A percentile compares a stretch with the other conserved stretches of the same genome.
These are phyloP conservation scores for Ehretia macrophylla DNA, from an alignment of 257 asterid genomes.

Conservation along the genomic window DNA sequence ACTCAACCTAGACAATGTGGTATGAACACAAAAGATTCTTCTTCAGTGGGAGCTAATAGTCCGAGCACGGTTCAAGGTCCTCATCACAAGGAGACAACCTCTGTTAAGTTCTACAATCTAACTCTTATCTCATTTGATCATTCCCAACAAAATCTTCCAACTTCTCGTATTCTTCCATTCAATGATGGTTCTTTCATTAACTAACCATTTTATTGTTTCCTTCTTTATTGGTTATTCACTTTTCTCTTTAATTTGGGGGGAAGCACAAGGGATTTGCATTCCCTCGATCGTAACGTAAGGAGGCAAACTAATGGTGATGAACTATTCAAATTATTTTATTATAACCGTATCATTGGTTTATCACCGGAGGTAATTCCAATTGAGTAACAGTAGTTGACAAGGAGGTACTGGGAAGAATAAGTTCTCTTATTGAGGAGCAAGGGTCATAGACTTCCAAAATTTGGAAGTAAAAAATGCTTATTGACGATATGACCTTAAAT, in stretches of 20 bases:
- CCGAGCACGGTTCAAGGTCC: slow-evolving; percentile 7
- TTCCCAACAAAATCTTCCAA: slow-evolving; percentile 18
- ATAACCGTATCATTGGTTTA: too few species aligned
- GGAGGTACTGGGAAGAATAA: background rate
- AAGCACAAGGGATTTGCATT: too few species aligned
- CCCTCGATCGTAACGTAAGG: too few species aligned
- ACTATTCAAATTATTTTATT: too few species aligned
- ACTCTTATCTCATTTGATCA: slow-evolving; percentile 38
- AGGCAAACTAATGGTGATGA: too few species aligned
- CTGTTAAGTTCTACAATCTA: slow-evolving; percentile 25
- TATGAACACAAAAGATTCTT: slow-evolving; percentile 18
- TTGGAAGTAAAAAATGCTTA: too few species aligned
- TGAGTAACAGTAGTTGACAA: background rate
- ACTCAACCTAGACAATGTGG: slow-evolving; percentile 47
- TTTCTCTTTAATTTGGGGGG: background rate
- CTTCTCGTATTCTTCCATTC: slow-evolving; percentile 17
- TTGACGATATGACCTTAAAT: too few species aligned
- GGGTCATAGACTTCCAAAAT: background rate
- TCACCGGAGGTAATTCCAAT: too few species aligned
- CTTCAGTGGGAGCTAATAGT: slow-evolving; percentile 15
- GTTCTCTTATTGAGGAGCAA: slow-evolving; percentile 4
- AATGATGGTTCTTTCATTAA: slow-evolving; percentile 18
- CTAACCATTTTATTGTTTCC: background rate
- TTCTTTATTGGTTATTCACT: background rate
- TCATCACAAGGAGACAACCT: slow-evolving; percentile 10